Percentiles rank a stretch among this genome's conserved stretches.
phyloP scores from a whole-genome alignment of 768 basidiomycete genomes.

The Tylopilus felleus region DNA sequence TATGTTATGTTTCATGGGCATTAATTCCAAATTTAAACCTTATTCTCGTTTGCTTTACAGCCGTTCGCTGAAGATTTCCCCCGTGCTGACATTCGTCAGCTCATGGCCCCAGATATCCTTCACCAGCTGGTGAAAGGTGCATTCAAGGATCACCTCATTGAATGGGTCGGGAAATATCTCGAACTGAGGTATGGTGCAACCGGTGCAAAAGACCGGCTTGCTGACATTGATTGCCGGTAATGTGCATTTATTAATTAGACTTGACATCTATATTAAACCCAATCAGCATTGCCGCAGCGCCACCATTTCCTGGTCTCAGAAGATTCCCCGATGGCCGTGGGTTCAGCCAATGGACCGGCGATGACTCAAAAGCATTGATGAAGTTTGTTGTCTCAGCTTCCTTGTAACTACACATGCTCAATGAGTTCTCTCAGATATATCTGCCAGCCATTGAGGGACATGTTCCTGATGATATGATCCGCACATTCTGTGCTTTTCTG shows the following conservation, averaged over 20 bases:
- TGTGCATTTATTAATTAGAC: too few relatives aligned
- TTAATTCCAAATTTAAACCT: background rate
- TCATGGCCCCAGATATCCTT: background rate
- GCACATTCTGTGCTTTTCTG: background rate
- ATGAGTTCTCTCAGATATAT: background rate
- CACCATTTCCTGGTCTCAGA: background rate
- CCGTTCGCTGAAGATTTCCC: background rate
- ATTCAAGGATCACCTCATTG: background rate
- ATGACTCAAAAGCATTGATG: background rate
- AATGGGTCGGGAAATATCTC: background rate
- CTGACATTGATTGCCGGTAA: background rate
- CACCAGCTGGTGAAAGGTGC: background rate
- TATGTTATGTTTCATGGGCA: background rate
- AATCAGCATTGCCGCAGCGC: too few relatives aligned
- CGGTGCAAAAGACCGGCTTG: background rate
- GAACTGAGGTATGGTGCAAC: background rate
- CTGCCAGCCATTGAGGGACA: background rate
- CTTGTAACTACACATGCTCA: too few relatives aligned
- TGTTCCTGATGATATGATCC: background rate
- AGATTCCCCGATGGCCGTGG: background rate
- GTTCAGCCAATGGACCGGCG: background rate
- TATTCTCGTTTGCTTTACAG: background rate
- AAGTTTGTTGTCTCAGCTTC: background rate
- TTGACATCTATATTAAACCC: too few relatives aligned
- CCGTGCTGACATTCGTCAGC: background rate